Percentiles rank a stretch among this genome's conserved stretches.
These are phyloP conservation scores for Pichia norvegensis DNA, from an alignment of 1,139 yeast genomes.

Conservation along the genomic window DNA sequence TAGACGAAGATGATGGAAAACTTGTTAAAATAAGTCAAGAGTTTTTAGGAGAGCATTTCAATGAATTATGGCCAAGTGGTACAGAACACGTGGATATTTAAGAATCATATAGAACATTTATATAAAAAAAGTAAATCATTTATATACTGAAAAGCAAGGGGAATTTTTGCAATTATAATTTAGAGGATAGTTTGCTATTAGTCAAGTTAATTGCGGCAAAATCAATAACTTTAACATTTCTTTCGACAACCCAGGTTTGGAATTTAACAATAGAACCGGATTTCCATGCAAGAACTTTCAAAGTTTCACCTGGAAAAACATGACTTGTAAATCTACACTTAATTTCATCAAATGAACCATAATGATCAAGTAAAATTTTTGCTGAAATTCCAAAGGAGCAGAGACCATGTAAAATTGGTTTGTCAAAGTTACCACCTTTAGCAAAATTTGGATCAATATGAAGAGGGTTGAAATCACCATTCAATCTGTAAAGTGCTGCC, in stretches of 20 bases:
- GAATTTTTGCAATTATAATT: conserved; percentile 17
- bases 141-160: not conserved
- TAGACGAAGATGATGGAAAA: conserved; percentile 35
- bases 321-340: conserved; percentile 88
- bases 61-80: conserved; percentile 73
- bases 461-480: conserved; percentile 92
- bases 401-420: conserved; percentile 90
- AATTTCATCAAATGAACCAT: conserved; percentile 75
- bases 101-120: not conserved
- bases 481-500: conserved; percentile 84
- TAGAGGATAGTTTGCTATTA: conserved; percentile 22
- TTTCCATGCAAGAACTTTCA: conserved; percentile 81
- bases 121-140: not conserved
- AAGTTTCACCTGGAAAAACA: conserved; percentile 95
- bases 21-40: conserved; percentile 39
- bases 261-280: conserved; percentile 58
- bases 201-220: conserved; percentile 72
- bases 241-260: conserved; percentile 77
- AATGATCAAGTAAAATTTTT: conserved; percentile 69
- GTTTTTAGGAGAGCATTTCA: conserved; percentile 46
- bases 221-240: conserved; percentile 71
- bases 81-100: conserved; percentile 32
- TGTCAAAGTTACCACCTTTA: conserved; percentile 75
- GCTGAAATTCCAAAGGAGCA: conserved; percentile 80
- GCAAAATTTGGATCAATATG: conserved; percentile 93